Percentiles rank a stretch among this genome's conserved stretches.
phyloP scores from a whole-genome alignment of 768 basidiomycete genomes.

The Boletus reticuloceps region DNA sequence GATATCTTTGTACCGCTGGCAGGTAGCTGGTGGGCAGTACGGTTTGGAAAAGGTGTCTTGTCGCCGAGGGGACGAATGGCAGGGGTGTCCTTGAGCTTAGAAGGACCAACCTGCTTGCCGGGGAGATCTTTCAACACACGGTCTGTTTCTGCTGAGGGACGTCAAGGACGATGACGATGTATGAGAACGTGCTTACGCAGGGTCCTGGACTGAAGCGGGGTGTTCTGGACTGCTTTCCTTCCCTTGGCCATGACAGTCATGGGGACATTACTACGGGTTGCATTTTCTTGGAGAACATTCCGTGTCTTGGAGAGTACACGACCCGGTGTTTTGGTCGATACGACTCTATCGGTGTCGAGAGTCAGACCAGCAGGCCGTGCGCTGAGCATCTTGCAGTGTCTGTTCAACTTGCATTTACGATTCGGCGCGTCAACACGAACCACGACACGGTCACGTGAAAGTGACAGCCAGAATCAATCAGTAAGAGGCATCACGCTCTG shows the following conservation, averaged over 20 bases:
- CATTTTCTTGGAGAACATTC: constrained; percentile 49
- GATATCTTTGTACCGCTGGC: constrained; percentile 36
- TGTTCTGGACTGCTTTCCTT: constrained; percentile 37
- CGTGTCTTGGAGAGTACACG: constrained; percentile 39
- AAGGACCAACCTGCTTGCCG: constrained; percentile 29
- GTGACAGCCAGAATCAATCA: neutral
- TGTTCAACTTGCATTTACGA: neutral
- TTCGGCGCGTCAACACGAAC: constrained; percentile 9
- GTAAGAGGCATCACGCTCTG: no score
- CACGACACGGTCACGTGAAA: constrained; percentile 29
- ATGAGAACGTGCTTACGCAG: constrained; percentile 21
- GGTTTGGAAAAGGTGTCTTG: constrained; percentile 77
- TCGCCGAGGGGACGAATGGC: constrained; percentile 57
- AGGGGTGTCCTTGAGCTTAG: constrained; percentile 22
- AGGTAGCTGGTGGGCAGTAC: constrained; percentile 35
- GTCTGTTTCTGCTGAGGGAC: constrained; percentile 16
- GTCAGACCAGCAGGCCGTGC: constrained; percentile 23
- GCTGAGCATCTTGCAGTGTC: constrained; percentile 25
- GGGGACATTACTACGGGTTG: constrained; percentile 32
- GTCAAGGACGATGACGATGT: neutral
- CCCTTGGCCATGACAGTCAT: constrained; percentile 46
- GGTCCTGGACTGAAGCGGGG: constrained; percentile 33
- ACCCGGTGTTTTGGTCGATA: constrained; percentile 54
- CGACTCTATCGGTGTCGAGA: constrained; percentile 26
- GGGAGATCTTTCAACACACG: constrained; percentile 17